phyloP scores from a whole-genome alignment of 768 basidiomycete genomes.

The Suillus brevipes region DNA sequence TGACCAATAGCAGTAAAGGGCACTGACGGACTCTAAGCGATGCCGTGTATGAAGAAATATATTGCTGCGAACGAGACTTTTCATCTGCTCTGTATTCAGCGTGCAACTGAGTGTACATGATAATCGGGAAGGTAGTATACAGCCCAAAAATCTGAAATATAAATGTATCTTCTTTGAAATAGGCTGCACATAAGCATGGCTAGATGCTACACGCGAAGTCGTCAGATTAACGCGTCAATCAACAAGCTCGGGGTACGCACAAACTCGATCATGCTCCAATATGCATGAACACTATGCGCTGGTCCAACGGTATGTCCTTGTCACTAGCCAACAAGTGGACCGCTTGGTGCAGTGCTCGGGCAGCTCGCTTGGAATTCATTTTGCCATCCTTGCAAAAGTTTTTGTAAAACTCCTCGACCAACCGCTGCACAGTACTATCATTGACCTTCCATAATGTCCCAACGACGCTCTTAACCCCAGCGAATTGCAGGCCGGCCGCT shows the following conservation, averaged over 20 bases:
- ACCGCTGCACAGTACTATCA: neutral
- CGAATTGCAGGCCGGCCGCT: constrained; percentile 23
- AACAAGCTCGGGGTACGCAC: neutral
- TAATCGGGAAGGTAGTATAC: too few species aligned
- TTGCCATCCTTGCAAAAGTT: neutral
- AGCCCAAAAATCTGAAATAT: neutral
- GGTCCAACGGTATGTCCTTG: neutral
- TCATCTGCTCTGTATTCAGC: too few species aligned
- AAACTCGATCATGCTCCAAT: constrained; percentile 3
- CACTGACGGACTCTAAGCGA: too few species aligned
- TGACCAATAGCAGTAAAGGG: too few species aligned
- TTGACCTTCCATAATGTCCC: constrained; percentile 23
- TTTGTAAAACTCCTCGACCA: constrained; percentile 5
- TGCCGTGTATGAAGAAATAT: too few species aligned
- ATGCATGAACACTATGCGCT: constrained; percentile 11
- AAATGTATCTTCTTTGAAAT: neutral
- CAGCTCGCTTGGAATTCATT: constrained; percentile 10
- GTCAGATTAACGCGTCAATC: neutral
- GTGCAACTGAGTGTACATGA: too few species aligned
- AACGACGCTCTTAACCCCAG: constrained; percentile 21
- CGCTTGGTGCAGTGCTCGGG: constrained; percentile 4
- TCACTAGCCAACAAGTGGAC: neutral
- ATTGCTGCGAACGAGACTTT: too few species aligned
- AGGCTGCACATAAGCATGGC: neutral
- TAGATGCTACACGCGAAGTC: neutral